phyloP scores from a whole-genome alignment of 2,329 filamentous ascomycete species.

The Trematosphaeria pertusa region DNA sequence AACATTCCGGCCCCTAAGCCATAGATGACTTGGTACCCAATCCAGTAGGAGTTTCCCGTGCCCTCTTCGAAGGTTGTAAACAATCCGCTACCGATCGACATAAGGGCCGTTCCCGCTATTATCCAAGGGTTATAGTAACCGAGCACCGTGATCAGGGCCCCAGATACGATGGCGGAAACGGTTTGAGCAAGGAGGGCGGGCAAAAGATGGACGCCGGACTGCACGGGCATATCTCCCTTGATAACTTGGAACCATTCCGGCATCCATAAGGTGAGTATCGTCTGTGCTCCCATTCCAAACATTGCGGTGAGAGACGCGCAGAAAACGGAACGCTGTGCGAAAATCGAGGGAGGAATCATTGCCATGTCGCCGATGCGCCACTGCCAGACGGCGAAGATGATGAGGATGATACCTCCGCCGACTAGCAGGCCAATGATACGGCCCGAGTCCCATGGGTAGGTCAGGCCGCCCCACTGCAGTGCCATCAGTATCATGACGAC shows the following conservation, averaged over 20 bases:
- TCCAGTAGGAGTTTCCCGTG: conserved; percentile 26
- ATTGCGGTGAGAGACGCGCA: conserved; percentile 37
- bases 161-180: conserved; percentile 41
- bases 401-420: conserved; percentile 50
- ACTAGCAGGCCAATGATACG: conserved; percentile 57
- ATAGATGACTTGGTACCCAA: conserved; percentile 40
- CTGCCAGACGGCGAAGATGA: conserved; percentile 43
- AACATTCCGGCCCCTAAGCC: conserved; percentile 49
- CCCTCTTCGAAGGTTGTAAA: conserved; percentile 24
- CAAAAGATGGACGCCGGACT: conserved; percentile 27
- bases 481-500: conserved; percentile 54
- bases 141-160: conserved; percentile 36
- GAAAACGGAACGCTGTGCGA: conserved; percentile 43
- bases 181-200: conserved; percentile 48
- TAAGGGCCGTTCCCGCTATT: conserved; percentile 30
- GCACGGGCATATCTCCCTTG: conserved; percentile 17
- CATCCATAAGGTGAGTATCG: conserved; percentile 40
- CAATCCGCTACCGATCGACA: conserved; percentile 35
- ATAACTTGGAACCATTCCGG: conserved; percentile 31
- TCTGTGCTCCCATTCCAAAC: conserved; percentile 44
- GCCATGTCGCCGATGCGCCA: conserved; percentile 38
- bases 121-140: conserved; percentile 48
- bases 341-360: conserved; percentile 49
- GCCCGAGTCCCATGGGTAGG: conserved; percentile 53
- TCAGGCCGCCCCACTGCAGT: conserved; percentile 54